Base-by-base conservation (phyloP, 306 rosid genomes). In the Aeschynomene evenia region DNA sequence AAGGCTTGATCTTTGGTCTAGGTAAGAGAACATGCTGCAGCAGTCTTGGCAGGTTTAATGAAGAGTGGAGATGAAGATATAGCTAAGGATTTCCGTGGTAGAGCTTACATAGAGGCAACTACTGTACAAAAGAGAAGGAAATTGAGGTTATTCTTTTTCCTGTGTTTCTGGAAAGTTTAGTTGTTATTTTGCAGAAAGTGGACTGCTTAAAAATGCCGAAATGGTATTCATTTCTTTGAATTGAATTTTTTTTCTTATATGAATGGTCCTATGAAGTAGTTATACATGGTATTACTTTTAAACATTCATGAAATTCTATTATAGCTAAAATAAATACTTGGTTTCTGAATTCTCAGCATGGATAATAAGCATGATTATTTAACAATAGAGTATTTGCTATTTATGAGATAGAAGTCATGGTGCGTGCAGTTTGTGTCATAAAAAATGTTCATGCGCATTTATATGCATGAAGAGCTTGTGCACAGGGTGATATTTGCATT, bases 21-120 rank as follows among this genome's bases (percentile, higher is more conserved):
- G 99, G 88, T 94, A 59, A 77, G 99, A 77, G 99, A 94, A 77
- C 97, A 94, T 73, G 99, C 99, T 20, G 97, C 99, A 4, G 96
- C 96, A 23, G 97, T 94, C 78, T 83, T 94, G 63, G 99, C 99
- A 29, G 99, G 99, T 61, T 87, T 94, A 83, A 85, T 91, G 95
- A 94, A 89, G 84, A 96, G 99, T 40, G 99, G 99, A 52, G 97
- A 94, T 82, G 96, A 91, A 81, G 89, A 83, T 80, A 84, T 91
- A 55, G 96, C 97, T 39, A 81, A 72, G 75, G 95, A 89, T 68
- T 94, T 94, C 76, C 95, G 97, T 49, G 82, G 85, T 63, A 88
- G 88, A 89, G 97, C 96, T 36, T 94, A 83, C 61, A 56, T 16
- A 6, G 89, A 84, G 77, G 97, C 95, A 66, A 76, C 68, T 75